phyloP scores from a whole-genome alignment of 306 rosid genomes.

The Mimosa bimucronata region DNA sequence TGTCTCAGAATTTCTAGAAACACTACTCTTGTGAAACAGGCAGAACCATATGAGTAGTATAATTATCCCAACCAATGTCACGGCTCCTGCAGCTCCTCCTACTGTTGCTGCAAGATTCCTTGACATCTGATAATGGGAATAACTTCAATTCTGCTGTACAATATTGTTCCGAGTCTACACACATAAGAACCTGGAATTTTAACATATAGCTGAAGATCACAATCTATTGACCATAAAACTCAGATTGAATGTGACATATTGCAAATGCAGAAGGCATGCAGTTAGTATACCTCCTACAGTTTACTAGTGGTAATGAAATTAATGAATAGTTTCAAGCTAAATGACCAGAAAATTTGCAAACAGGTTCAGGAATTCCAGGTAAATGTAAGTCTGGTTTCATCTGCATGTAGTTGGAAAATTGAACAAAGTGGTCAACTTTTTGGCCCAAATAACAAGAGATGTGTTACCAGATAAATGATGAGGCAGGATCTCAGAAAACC shows the following conservation, averaged over 20 bases:
- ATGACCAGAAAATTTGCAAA: slow-evolving; percentile 7
- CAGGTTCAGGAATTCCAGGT: neutral
- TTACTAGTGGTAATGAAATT: neutral
- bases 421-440: slow-evolving; percentile 6
- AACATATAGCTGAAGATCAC: slow-evolving; percentile 42
- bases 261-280: slow-evolving; percentile 34
- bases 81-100: slow-evolving; percentile 98
- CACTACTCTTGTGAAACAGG: slow-evolving; percentile 53
- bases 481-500: slow-evolving; percentile 51
- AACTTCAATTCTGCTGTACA: slow-evolving; percentile 65
- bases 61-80: slow-evolving; percentile 81
- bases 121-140: slow-evolving; percentile 78
- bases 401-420: slow-evolving; percentile 23
- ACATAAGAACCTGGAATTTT: slow-evolving; percentile 62
- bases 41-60: slow-evolving; percentile 65
- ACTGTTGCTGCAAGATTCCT: slow-evolving; percentile 81
- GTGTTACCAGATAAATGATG: slow-evolving; percentile 47
- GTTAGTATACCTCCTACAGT: slow-evolving; percentile 17
- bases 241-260: neutral
- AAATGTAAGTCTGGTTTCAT: slow-evolving; percentile 21
- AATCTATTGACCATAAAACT: slow-evolving; percentile 23
- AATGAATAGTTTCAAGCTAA: neutral
- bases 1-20: slow-evolving; percentile 83
- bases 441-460: slow-evolving; percentile 42
- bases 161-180: slow-evolving; percentile 39